Base-by-base conservation (phyloP, 2,329 filamentous ascomycete species). In the Neurospora sp. region DNA sequence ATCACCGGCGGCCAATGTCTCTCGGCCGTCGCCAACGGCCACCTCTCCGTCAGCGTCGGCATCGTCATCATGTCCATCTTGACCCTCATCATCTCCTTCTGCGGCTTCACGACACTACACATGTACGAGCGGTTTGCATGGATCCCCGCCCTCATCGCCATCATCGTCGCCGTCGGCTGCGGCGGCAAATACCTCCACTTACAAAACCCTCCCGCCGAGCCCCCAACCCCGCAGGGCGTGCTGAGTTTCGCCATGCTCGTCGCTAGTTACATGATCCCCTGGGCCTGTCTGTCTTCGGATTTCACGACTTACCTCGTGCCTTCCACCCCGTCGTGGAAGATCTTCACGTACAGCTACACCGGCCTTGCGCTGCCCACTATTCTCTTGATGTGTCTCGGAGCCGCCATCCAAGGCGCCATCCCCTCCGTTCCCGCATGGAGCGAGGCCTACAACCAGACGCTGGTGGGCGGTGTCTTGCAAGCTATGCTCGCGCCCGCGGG, bases 251-350 rank as follows among this genome's bases (percentile, higher is more conserved):
- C 83, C 67, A 87, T 87, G 79, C 83, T 89, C 68, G 83, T 90
- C 4, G 87, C 88, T 0, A 86, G 86, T 0, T 90, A 89, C 75
- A 85, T 89, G 81, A 83, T 91, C 1, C 87, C 89, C 0, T 91
- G 86, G 83, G 85, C 83, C 4, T 84, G 83, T 1, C 80, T 89
- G 33, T 82, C 86, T 0, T 87, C 85, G 23, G 88, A 90, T 75
- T 85, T 90, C 70, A 86, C 86, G 0, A 87, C 87, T 0, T 90
- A 90, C 74, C 83, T 89, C 69, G 82, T 85, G 68, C 87, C 87
- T 28, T 83, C 82, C 68, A 85, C 84, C 2, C 82, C 86, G 1
- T 82, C 82, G 77, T 86, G 76, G 66, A 75, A 73, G 62, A 80
- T 89, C 70, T 88, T 88, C 69, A 70, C 80, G 4, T 90, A 90